Base-by-base conservation (phyloP, 495 filamentous ascomycete genomes). In the Chaetomium cochliodes region DNA sequence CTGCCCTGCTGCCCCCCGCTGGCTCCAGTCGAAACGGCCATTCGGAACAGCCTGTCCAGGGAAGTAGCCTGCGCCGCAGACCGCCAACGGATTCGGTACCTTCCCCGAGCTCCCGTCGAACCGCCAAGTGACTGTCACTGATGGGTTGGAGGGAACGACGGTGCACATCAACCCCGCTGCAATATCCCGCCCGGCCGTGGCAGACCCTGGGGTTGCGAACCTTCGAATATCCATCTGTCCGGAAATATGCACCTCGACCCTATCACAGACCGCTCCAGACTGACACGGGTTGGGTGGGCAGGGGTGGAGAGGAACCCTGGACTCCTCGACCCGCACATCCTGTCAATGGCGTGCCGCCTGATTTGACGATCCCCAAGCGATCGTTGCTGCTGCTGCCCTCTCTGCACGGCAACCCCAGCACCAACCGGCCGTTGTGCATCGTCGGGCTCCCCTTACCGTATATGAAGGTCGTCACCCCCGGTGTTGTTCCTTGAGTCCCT, bases 381-480 rank as follows among this genome's bases (percentile, higher is more conserved):
- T 47, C 28, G 39, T 33, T 30, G 28, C 28, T 30, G n/a, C n/a
- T 25, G 55, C 51, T 39, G 63, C 55, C 33, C 33, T 37, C 33
- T 25, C 44, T 30, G 54, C 51, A 28, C 60, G 46, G 30, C 30
- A 33, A 60, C 51, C 58, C 58, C 39, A 66, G 54, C 26, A 23
- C 57, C 58, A 68, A 53, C 39, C 15, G 18, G 65, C 23, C 16
- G 18, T 60, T 37, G 56, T 59, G 41, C 25, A 25, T 47, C 37
- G n/a, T 39, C 25, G 37, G 33, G 13, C 28, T 3, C 30, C 37
- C 46, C 20, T 13, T 18, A 6, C 25, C 41, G n/a, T 64, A 64
- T 68, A 68, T 68, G 62, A 68, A 64, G 49, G 25, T 15, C 50
- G 44, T 54, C 56, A 47, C 55, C 65, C 60, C 55, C 39, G 23